These are phyloP conservation scores for Dendrostoma leiphaemia DNA, from an alignment of 2,329 filamentous ascomycete genomes.

Conservation along the genomic window DNA sequence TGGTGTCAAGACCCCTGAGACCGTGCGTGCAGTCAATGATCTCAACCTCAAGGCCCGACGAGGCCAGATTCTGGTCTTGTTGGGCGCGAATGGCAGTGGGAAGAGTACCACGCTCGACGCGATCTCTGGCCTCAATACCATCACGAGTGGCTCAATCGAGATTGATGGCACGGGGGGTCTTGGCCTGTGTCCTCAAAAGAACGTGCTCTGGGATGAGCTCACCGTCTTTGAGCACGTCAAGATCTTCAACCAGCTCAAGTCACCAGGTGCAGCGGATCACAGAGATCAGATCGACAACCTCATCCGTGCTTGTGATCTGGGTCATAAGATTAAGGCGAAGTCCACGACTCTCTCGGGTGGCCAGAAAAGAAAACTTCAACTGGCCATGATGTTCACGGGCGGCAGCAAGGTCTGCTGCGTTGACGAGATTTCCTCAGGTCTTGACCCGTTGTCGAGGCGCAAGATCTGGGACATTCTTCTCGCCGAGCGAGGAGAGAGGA, in stretches of 20 bases:
- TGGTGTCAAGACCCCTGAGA: slow-evolving; percentile 36
- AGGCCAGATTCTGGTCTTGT: slow-evolving; percentile 81
- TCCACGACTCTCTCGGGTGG: slow-evolving; percentile 83
- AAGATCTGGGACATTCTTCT: slow-evolving; percentile 95
- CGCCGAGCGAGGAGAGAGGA: slow-evolving; percentile 76
- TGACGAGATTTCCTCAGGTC: slow-evolving; percentile 85
- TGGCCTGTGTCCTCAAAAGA: slow-evolving; percentile 88
- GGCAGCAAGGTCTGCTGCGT: slow-evolving; percentile 86
- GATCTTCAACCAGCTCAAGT: slow-evolving; percentile 81
- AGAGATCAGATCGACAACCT: slow-evolving; percentile 61
- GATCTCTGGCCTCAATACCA: slow-evolving; percentile 76
- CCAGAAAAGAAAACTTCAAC: slow-evolving; percentile 87
- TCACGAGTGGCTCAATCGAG: slow-evolving; percentile 73
- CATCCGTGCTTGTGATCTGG: slow-evolving; percentile 70
- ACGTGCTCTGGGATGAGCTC: slow-evolving; percentile 87
- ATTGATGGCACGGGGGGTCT: slow-evolving; percentile 77
- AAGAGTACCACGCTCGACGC: slow-evolving; percentile 89
- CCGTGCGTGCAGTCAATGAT: slow-evolving; percentile 75
- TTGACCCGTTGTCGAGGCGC: slow-evolving; percentile 80
- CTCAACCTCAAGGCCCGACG: slow-evolving; percentile 69
- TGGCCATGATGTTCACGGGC: slow-evolving; percentile 94
- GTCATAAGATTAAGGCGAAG: slow-evolving; percentile 67
- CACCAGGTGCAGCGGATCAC: slow-evolving; percentile 44
- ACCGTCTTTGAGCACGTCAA: slow-evolving; percentile 81
- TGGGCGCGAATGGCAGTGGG: slow-evolving; percentile 87